Conservation (phyloP, 495 filamentous ascomycete genomes). For the Astrothelium subdiscretum region DNA sequence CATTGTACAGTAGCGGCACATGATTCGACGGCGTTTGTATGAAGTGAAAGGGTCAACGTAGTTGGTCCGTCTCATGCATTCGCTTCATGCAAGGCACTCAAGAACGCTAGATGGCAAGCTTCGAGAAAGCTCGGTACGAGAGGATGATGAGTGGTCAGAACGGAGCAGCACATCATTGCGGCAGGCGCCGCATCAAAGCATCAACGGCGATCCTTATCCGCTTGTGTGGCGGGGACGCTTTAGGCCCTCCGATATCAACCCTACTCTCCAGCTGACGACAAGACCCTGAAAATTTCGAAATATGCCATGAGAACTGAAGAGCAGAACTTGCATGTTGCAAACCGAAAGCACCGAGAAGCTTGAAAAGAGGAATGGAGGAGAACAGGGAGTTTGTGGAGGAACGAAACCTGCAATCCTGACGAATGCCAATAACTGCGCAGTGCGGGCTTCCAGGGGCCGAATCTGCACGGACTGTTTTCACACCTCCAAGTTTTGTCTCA, state of each 20-base stretch:
- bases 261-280: too few relatives aligned
- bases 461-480: neutral
- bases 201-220: neutral
- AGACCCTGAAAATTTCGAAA: too few relatives aligned
- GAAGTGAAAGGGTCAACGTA: neutral
- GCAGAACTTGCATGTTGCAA: too few relatives aligned
- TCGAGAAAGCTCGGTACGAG: neutral
- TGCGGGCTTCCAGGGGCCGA: neutral
- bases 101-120: neutral
- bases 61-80: neutral
- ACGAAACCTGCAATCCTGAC: too few relatives aligned
- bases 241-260: too few relatives aligned
- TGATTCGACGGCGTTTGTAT: neutral
- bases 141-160: neutral
- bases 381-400: too few relatives aligned
- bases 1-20: neutral
- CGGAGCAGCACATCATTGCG: neutral
- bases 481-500: neutral
- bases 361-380: too few relatives aligned
- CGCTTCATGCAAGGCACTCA: neutral
- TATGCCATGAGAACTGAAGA: too few relatives aligned
- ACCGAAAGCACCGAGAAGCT: too few relatives aligned
- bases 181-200: neutral
- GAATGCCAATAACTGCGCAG: too few relatives aligned
- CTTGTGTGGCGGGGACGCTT: neutral